Percentiles rank a stretch among this genome's conserved stretches.
These are phyloP conservation scores for Opeltia flavorubescens DNA, from an alignment of 495 filamentous ascomycete genomes.

Conservation along the genomic window DNA sequence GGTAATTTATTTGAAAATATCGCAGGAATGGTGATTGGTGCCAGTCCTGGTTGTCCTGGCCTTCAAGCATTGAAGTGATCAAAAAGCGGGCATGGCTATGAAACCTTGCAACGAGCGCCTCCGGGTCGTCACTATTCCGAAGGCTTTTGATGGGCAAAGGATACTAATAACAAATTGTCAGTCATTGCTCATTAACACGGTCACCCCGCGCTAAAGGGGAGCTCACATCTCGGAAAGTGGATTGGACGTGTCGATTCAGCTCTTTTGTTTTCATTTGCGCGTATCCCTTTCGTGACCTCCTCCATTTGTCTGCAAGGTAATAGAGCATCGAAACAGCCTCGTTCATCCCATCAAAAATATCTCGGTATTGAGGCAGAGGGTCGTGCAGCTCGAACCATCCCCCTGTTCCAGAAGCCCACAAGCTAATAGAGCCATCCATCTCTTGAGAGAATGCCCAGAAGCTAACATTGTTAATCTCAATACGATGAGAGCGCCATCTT, in stretches of 20 bases:
- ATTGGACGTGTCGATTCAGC: conserved; percentile 5
- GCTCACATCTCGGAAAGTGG: conserved; percentile 17
- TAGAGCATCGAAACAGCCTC: conserved; percentile 61
- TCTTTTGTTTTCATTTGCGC: conserved; percentile 6
- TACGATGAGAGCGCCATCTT: conserved; percentile 33
- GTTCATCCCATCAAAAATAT: conserved; percentile 49
- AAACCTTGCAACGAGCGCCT: conserved; percentile 37
- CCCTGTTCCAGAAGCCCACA: conserved; percentile 66
- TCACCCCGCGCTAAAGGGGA: conserved; percentile 3
- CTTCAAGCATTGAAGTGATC: conserved; percentile 42
- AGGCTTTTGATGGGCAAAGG: conserved; percentile 17
- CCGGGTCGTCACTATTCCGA: conserved; percentile 24
- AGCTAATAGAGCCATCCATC: conserved; percentile 39
- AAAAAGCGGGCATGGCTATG: conserved; percentile 40
- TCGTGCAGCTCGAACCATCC: conserved; percentile 61
- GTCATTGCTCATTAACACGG: conserved; percentile 6
- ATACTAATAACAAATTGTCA: conserved; percentile 13
- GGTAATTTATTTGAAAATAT: conserved; percentile 37
- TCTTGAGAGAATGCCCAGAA: conserved; percentile 59
- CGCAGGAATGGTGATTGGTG: conserved; percentile 35
- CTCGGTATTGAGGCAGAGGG: conserved; percentile 44
- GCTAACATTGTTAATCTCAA: conserved; percentile 49
- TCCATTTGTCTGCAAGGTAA: conserved; percentile 42
- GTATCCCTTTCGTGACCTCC: conserved; percentile 6
- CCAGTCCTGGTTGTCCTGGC: conserved; percentile 42